phyloP scores from a whole-genome alignment of 2,329 filamentous ascomycete species.

The Talaromyces sp. region DNA sequence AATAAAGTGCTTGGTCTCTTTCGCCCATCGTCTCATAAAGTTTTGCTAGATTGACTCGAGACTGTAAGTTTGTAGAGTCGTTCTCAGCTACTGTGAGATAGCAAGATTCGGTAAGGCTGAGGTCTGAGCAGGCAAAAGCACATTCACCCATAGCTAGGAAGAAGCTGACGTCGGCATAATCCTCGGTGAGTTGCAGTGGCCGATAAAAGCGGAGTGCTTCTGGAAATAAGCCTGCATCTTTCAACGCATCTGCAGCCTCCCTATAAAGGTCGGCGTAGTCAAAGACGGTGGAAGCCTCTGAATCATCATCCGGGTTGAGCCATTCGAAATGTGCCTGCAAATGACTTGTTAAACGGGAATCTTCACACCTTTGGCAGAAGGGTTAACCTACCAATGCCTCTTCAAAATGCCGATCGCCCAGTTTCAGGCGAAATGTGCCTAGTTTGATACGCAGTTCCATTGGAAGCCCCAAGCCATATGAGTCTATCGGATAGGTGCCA shows the following conservation, averaged over 20 bases:
- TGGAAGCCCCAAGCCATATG: slow-evolving; percentile 73
- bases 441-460: slow-evolving; percentile 81
- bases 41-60: slow-evolving; percentile 75
- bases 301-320: slow-evolving; percentile 63
- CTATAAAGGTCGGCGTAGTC: slow-evolving; percentile 78
- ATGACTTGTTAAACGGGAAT: slow-evolving; percentile 15
- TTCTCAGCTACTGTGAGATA: slow-evolving; percentile 72
- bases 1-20: slow-evolving; percentile 72
- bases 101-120: slow-evolving; percentile 70
- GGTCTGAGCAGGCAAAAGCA: slow-evolving; percentile 63
- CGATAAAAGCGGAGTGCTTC: slow-evolving; percentile 61
- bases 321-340: slow-evolving; percentile 64
- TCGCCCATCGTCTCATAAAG: slow-evolving; percentile 76
- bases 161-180: slow-evolving; percentile 50
- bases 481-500: slow-evolving; percentile 52
- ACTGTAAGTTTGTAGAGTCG: slow-evolving; percentile 70
- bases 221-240: slow-evolving; percentile 50
- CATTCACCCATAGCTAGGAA: slow-evolving; percentile 58
- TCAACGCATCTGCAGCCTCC: slow-evolving; percentile 63
- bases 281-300: slow-evolving; percentile 52
- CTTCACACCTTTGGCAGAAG: neutral
- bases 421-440: slow-evolving; percentile 74
- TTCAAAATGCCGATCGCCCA: slow-evolving; percentile 59
- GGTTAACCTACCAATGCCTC: slow-evolving; percentile 67
- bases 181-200: slow-evolving; percentile 49